These are phyloP conservation scores for Tetracentron sinense DNA, from an alignment of 164 flowering plant species.

Conservation along the genomic window DNA sequence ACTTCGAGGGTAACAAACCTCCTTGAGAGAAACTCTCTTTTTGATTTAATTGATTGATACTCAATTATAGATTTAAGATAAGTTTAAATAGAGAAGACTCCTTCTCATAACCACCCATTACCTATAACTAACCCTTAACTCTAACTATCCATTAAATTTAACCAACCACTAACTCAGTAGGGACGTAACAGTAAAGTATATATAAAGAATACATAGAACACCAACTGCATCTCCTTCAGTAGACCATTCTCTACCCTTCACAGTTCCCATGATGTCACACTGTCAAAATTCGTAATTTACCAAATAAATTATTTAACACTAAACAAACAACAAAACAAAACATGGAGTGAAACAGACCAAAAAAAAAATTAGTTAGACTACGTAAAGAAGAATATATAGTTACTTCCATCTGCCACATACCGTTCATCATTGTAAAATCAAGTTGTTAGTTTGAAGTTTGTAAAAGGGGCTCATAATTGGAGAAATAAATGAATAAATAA, in stretches of 20 bases:
- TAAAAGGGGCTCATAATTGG: not conserved
- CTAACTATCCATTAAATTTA: too few species aligned
- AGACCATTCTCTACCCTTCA: conserved; percentile 32
- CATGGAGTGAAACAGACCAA: not conserved
- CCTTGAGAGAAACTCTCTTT: too few species aligned
- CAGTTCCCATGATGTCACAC: conserved; percentile 64
- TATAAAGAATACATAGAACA: too few species aligned
- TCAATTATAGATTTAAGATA: too few species aligned
- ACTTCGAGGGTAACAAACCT: too few species aligned
- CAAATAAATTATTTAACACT: not conserved
- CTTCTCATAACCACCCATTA: too few species aligned
- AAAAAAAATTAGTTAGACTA: not conserved
- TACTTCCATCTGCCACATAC: conserved; percentile 45
- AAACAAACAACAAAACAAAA: conserved; percentile 1
- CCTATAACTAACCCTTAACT: too few species aligned
- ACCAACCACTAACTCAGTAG: too few species aligned
- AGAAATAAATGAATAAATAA: not conserved
- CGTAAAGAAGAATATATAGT: not conserved
- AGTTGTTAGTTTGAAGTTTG: not conserved
- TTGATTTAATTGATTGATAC: too few species aligned
- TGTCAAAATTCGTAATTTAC: conserved; percentile 4
- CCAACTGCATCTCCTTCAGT: conserved; percentile 37
- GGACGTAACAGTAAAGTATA: too few species aligned
- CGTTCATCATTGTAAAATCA: conserved; percentile 4
- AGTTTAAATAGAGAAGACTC: too few species aligned